Percentiles rank a stretch among this genome's conserved stretches.
Evolutionary conservation across 2,329 filamentous ascomycete species (phyloP).

Genomic region (Ophiostoma quercus): DNA sequence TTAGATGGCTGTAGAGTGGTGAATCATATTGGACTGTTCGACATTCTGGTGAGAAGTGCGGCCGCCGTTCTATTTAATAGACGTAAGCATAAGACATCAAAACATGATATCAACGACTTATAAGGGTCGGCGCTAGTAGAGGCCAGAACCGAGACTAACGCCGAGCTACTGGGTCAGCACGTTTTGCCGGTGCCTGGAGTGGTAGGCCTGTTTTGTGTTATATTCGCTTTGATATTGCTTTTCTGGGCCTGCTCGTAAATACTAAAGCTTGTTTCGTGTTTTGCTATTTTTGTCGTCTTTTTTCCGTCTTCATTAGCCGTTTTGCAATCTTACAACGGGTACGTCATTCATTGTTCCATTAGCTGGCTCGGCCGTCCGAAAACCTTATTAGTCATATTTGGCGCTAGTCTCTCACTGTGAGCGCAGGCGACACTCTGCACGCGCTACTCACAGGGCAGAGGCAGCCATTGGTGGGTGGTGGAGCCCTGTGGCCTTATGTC

Average conservation of each 20-base stretch:
- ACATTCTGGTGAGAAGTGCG: neutral
- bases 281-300: neutral
- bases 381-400: neutral
- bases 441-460: neutral
- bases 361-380: neutral
- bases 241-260: neutral
- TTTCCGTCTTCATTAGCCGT: neutral
- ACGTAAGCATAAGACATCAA: neutral
- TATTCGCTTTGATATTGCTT: neutral
- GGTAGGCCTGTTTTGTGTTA: neutral
- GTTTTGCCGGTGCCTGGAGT: neutral
- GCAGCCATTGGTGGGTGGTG: too few species aligned
- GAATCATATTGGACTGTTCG: neutral
- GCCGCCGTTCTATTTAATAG: neutral
- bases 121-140: neutral
- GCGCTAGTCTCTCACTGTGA: neutral
- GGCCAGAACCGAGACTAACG: constrained; percentile 2
- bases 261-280: neutral
- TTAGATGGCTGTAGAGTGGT: neutral
- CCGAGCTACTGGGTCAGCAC: neutral
- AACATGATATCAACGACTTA: neutral
- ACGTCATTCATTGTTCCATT: neutral
- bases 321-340: neutral
- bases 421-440: neutral
- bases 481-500: neutral